Conservation (phyloP, 345 rosid species). For the Pistacia atlantica region DNA sequence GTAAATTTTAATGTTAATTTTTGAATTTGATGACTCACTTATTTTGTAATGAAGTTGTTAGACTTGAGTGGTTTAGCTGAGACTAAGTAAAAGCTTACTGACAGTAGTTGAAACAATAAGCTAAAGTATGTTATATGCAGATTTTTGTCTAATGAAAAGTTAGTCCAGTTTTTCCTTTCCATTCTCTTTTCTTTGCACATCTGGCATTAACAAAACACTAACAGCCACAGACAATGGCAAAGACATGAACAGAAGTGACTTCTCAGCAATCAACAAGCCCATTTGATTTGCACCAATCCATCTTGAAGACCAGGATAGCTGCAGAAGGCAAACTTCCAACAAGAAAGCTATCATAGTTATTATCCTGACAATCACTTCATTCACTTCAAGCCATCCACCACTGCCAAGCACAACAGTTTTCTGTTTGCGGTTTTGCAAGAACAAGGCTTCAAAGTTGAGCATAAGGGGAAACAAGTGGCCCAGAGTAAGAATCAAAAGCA, state of each 20-base stretch:
- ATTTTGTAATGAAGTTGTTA: too few relatives aligned
- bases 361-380: conserved; percentile 46
- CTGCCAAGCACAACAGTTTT: conserved; percentile 22
- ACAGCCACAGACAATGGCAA: conserved; percentile 31
- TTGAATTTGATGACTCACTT: too few relatives aligned
- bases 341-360: conserved; percentile 48
- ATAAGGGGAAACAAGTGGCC: conserved; percentile 46
- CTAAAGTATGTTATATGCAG: too few relatives aligned
- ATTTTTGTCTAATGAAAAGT: too few relatives aligned
- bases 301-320: conserved; percentile 42
- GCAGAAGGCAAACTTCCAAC: conserved; percentile 47
- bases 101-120: too few relatives aligned
- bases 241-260: conserved; percentile 33
- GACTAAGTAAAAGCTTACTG: too few relatives aligned
- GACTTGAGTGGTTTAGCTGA: too few relatives aligned
- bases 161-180: too few relatives aligned
- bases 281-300: conserved; percentile 14
- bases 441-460: conserved; percentile 43
- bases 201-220: too few relatives aligned
- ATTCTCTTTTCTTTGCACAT: too few relatives aligned
- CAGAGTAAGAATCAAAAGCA: conserved; percentile 47
- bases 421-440: neutral
- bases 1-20: too few relatives aligned
- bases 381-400: conserved; percentile 41
- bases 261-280: conserved; percentile 41